phyloP scores from a whole-genome alignment of 495 filamentous ascomycete genomes.

The Poronia punctata region DNA sequence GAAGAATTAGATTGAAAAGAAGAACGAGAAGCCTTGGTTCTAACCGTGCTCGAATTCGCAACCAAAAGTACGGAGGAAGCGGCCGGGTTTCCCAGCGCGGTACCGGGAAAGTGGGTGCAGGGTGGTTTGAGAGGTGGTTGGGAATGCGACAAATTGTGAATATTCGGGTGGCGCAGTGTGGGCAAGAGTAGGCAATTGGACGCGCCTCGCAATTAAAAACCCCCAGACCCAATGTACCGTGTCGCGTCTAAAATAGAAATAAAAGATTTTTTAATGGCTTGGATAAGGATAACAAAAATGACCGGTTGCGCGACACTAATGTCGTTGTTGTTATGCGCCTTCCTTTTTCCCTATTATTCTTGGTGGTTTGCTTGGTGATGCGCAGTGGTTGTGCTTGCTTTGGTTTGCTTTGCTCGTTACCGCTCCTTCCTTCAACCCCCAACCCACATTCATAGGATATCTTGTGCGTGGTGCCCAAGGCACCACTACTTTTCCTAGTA shows the following conservation, averaged over 20 bases:
- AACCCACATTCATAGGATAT: no score
- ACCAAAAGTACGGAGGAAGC: no score
- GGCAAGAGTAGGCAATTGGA: constrained; percentile 1
- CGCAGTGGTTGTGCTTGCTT: neutral
- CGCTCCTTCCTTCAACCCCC: no score
- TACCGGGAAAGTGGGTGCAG: no score
- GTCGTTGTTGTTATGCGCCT: neutral
- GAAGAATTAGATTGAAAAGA: no score
- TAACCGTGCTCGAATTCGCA: no score
- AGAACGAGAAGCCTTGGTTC: no score
- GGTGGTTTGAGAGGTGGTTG: constrained; percentile 11
- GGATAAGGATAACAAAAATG: neutral
- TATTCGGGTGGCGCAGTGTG: constrained; percentile 16
- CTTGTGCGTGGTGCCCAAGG: no score
- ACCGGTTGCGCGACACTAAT: neutral
- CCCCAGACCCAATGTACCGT: neutral
- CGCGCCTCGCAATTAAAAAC: constrained; percentile 2
- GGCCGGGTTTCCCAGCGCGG: no score
- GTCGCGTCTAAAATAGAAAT: neutral
- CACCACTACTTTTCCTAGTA: constrained; percentile 6
- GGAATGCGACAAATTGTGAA: constrained; percentile 11
- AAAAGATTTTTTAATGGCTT: neutral
- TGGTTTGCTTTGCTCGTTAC: neutral
- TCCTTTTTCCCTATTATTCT: neutral
- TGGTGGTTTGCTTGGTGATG: no score